phyloP scores from a whole-genome alignment of 148 eudicot genomes.

The Silene conica region DNA sequence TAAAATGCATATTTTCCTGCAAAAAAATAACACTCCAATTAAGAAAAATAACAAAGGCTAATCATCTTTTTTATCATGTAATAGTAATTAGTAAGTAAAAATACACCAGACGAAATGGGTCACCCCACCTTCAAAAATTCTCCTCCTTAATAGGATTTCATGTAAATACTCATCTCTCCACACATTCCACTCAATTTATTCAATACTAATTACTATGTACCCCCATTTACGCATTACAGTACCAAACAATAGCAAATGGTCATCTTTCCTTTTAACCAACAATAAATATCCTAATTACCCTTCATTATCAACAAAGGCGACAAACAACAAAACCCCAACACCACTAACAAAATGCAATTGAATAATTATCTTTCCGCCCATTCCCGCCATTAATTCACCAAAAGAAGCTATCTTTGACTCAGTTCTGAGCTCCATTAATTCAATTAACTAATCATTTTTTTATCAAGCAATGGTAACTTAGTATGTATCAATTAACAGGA shows the following conservation, averaged over 20 bases:
- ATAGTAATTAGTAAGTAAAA: too few species aligned
- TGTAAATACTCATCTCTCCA: background rate
- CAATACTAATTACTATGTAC: too few species aligned
- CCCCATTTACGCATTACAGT: background rate
- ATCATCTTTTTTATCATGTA: too few species aligned
- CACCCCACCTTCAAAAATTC: background rate
- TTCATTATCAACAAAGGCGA: too few species aligned
- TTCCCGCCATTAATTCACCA: background rate
- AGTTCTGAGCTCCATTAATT: background rate
- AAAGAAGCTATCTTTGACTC: background rate
- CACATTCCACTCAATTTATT: too few species aligned
- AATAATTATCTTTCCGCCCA: background rate
- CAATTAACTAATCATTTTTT: background rate
- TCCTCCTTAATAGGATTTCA: background rate
- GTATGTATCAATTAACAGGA: too few species aligned
- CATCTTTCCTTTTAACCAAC: too few species aligned
- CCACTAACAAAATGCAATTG: background rate
- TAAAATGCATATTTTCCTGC: constrained; percentile 81
- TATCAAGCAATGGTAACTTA: too few species aligned
- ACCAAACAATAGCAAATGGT: background rate
- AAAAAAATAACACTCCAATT: background rate
- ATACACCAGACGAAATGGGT: too few species aligned
- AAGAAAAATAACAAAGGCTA: too few species aligned
- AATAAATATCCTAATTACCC: too few species aligned
- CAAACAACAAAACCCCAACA: background rate